These are phyloP conservation scores for maize (Zea mays) DNA, from an alignment of 176 grass and related monocot species.

Conservation along the genomic window Zm-B73-REFERENCE-NAM-5.0 NC_050104.1:52981501-52982000, in stretches of 20 bases:
- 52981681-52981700: slow-evolving; percentile 9
- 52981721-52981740: neutral
- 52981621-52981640: neutral
- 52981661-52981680: slow-evolving; percentile 9
- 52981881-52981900: neutral
- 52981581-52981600: neutral
- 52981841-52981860: slow-evolving; percentile 17
- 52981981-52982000: slow-evolving; percentile 1
- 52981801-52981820: neutral
- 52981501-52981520: slow-evolving; percentile 1
- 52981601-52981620: slow-evolving; percentile 12
- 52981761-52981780: neutral
- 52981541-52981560: neutral
- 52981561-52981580: slow-evolving; percentile 9
- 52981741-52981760: neutral
- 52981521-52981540: neutral
- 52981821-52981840: neutral
- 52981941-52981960: slow-evolving; percentile 10
- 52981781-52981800: slow-evolving; percentile 7
- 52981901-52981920: neutral
- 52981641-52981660: slow-evolving; percentile 11
- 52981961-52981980: slow-evolving; percentile 12
- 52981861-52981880: slow-evolving; percentile 2
- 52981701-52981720: neutral
- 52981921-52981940: slow-evolving; percentile 13